Evolutionary conservation across 306 rosid genomes (phyloP).

Genomic region (Quercus glauca): DNA sequence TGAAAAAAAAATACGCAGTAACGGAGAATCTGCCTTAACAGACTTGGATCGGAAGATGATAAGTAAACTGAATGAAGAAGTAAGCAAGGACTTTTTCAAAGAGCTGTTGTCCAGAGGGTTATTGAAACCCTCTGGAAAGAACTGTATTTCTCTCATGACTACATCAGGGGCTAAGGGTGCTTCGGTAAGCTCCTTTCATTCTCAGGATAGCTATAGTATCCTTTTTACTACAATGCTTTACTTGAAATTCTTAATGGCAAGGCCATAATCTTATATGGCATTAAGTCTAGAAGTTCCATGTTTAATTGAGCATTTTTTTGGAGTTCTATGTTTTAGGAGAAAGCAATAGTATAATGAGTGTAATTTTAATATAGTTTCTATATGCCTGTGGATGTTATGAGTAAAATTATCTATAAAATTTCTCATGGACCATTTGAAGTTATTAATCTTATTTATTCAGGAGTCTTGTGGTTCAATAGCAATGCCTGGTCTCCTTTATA

Average conservation of each 20-base stretch:
- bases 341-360: background rate
- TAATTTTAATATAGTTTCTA: background rate
- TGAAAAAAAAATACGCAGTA: conserved; percentile 64
- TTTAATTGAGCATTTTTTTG: background rate
- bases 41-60: conserved; percentile 84
- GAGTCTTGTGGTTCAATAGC: too few relatives aligned
- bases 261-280: background rate
- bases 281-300: background rate
- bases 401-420: background rate
- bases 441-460: background rate
- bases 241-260: background rate
- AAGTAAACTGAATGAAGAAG: conserved; percentile 66
- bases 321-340: background rate
- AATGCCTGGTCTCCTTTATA: too few relatives aligned
- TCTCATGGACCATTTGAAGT: background rate
- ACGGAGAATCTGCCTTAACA: conserved; percentile 87
- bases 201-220: background rate
- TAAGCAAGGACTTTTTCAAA: conserved; percentile 72
- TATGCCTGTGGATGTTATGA: background rate
- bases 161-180: conserved; percentile 98
- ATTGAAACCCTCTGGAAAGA: conserved; percentile 74
- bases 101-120: conserved; percentile 69
- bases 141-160: conserved; percentile 95
- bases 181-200: conserved; percentile 51
- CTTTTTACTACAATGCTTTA: background rate